Percentiles rank a stretch among this genome's conserved stretches.
phyloP scores from a whole-genome alignment of 768 basidiomycete genomes.

The Collybiopsis luxurians region DNA sequence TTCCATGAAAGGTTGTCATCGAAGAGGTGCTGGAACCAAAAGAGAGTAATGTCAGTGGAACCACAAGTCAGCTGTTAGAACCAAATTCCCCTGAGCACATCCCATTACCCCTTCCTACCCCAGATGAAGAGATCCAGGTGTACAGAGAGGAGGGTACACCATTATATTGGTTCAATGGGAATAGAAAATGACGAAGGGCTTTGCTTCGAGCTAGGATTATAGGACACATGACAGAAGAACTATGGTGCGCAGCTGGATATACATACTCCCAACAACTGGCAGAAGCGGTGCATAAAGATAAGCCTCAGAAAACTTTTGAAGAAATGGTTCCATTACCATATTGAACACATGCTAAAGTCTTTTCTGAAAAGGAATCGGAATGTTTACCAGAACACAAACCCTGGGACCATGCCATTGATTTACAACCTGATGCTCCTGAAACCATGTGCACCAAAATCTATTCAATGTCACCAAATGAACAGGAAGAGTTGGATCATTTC shows the following conservation, averaged over 20 bases:
- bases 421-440: conserved; percentile 21
- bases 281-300: background rate
- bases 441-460: conserved; percentile 25
- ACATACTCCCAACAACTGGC: background rate
- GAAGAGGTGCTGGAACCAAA: too few species aligned
- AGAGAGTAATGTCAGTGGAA: too few species aligned
- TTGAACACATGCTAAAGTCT: conserved; percentile 17
- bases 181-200: too few species aligned
- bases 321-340: background rate
- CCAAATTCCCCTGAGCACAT: too few species aligned
- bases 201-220: conserved; percentile 3
- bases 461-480: conserved; percentile 24
- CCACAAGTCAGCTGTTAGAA: too few species aligned
- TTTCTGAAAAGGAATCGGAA: conserved; percentile 20
- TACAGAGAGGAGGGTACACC: too few species aligned
- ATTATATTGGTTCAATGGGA: too few species aligned
- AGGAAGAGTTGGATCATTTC: conserved; percentile 9
- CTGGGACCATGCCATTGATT: conserved; percentile 27
- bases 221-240: background rate
- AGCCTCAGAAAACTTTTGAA: background rate
- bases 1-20: too few species aligned
- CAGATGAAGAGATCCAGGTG: too few species aligned
- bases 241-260: background rate
- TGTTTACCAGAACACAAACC: conserved; percentile 21
- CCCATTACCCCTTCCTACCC: too few species aligned